Conservation (phyloP, 352 stramenopile genomes). For the Phytophthora boehmeriae region DNA sequence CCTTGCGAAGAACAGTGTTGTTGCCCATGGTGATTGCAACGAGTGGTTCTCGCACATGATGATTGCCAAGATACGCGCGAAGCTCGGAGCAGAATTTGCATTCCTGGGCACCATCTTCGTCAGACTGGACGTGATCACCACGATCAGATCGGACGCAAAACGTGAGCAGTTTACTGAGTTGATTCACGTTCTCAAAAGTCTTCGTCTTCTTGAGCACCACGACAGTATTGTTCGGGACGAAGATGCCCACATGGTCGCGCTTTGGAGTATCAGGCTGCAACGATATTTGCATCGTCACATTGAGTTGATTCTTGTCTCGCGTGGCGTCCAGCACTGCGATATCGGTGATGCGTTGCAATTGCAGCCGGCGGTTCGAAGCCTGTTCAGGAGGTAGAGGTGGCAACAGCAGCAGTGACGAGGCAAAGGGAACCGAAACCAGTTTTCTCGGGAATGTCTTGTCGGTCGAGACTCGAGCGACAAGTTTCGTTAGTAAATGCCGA, state of each 20-base stretch:
- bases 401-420: conserved; percentile 16
- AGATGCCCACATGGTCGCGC: conserved; percentile 13
- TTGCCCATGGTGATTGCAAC: conserved; percentile 16
- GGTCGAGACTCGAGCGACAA: no score
- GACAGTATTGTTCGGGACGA: conserved; percentile 10
- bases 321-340: conserved; percentile 23
- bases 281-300: conserved; percentile 22
- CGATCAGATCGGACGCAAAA: conserved; percentile 15
- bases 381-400: conserved; percentile 7
- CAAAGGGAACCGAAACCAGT: conserved; percentile 16
- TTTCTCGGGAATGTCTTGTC: conserved; percentile 15
- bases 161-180: conserved; percentile 12
- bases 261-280: conserved; percentile 10
- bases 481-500: no score
- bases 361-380: conserved; percentile 2
- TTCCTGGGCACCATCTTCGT: not conserved
- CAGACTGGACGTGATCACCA: conserved; percentile 1
- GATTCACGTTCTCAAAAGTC: conserved; percentile 24
- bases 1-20: conserved; percentile 19
- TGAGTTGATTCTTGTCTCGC: conserved; percentile 24
- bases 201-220: conserved; percentile 2
- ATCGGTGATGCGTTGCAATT: conserved; percentile 25
- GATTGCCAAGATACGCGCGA: conserved; percentile 12
- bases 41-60: conserved; percentile 17
- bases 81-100: conserved; percentile 21